A percentile compares a stretch with the other conserved stretches of the same genome.
phyloP scores from a whole-genome alignment of 257 asterid species.

The Avicennia marina region DNA sequence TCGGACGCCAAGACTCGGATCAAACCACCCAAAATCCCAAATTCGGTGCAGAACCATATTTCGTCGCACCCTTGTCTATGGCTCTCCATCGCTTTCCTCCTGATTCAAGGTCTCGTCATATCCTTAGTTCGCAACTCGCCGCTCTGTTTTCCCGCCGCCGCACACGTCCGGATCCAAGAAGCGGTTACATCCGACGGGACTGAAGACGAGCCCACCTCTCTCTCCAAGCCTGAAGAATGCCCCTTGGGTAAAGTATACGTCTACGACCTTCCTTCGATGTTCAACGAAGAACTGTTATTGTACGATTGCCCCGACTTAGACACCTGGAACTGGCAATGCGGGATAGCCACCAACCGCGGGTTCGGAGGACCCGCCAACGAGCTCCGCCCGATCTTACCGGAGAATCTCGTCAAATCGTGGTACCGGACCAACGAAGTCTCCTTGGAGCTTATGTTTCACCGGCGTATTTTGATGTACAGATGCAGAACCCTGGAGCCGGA shows the following conservation, averaged over 20 bases:
- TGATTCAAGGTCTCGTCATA: neutral
- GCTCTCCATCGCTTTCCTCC: too few species aligned
- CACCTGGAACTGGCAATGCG: slow-evolving; percentile 88
- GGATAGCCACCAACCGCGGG: slow-evolving; percentile 66
- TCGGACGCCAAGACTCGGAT: too few species aligned
- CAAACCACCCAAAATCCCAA: too few species aligned
- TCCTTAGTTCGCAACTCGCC: neutral
- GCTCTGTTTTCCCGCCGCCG: neutral
- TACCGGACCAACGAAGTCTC: slow-evolving; percentile 82
- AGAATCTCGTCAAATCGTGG: slow-evolving; percentile 58
- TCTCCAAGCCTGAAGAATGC: slow-evolving; percentile 43
- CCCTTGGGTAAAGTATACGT: slow-evolving; percentile 68
- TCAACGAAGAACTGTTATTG: slow-evolving; percentile 49
- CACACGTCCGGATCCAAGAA: slow-evolving; percentile 8
- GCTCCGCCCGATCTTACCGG: slow-evolving; percentile 54
- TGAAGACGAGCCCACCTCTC: neutral
- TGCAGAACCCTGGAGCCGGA: slow-evolving; percentile 51
- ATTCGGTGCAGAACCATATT: too few species aligned
- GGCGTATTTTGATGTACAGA: slow-evolving; percentile 51
- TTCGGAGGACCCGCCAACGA: slow-evolving; percentile 62
- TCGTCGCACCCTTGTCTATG: too few species aligned
- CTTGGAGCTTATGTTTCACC: slow-evolving; percentile 58
- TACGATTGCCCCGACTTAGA: slow-evolving; percentile 61
- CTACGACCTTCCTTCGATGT: slow-evolving; percentile 66
- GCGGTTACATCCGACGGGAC: slow-evolving; percentile 7